These are phyloP conservation scores for Gleditsia sinensis DNA, from an alignment of 306 rosid genomes.

Conservation along the genomic window DNA sequence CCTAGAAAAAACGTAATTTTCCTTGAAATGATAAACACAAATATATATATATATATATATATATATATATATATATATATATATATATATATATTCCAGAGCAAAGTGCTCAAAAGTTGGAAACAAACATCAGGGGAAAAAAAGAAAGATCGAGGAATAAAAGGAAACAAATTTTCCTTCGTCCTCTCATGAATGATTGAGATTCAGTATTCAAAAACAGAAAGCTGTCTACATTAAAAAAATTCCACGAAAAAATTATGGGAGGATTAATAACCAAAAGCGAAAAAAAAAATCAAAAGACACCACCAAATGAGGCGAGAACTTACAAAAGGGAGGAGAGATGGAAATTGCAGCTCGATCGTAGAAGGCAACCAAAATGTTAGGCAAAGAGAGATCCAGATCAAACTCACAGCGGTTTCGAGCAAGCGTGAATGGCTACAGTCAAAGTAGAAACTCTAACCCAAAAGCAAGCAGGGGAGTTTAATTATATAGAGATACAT, in stretches of 20 bases:
- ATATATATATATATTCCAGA: too few species aligned
- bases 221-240: neutral
- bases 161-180: neutral
- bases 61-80: too few species aligned
- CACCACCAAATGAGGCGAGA: neutral
- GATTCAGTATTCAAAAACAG: neutral
- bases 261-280: neutral
- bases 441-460: conserved; percentile 56
- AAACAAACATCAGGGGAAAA: neutral
- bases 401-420: too few species aligned
- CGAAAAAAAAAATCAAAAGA: neutral
- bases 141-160: too few species aligned
- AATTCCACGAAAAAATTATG: neutral
- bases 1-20: neutral
- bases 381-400: conserved; percentile 15
- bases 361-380: neutral
- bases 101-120: neutral
- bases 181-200: neutral
- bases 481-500: conserved; percentile 61
- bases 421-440: conserved; percentile 50
- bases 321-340: conserved; percentile 44
- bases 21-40: neutral
- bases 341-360: conserved; percentile 8
- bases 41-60: too few species aligned
- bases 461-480: conserved; percentile 43